Percentiles rank a stretch among this genome's conserved stretches.
These are phyloP conservation scores for Ananas comosus DNA, from an alignment of 176 grass and related monocot species.

Conservation along the genomic window DNA sequence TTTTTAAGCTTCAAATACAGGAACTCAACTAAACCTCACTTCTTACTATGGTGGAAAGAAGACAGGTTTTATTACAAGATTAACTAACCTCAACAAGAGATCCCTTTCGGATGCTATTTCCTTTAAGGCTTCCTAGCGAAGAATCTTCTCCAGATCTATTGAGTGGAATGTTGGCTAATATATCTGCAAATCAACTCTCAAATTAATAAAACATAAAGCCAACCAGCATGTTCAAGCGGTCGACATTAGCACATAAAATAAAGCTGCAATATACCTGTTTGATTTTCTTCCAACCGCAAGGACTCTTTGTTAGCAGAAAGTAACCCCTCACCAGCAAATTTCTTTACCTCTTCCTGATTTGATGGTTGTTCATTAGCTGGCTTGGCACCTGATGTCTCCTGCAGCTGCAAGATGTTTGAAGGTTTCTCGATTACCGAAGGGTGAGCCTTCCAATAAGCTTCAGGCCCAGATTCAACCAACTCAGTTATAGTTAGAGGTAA, in stretches of 20 bases:
- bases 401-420: constrained; percentile 7
- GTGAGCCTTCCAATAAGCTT: constrained; percentile 67
- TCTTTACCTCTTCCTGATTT: constrained; percentile 21
- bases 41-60: background rate
- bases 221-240: background rate
- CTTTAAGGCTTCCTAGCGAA: constrained; percentile 27
- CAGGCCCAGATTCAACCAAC: constrained; percentile 66
- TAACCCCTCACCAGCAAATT: constrained; percentile 3
- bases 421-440: constrained; percentile 31
- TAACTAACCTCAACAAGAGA: constrained; percentile 68
- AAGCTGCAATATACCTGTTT: background rate
- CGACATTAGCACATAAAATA: background rate
- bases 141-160: constrained; percentile 31
- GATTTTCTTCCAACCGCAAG: background rate
- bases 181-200: constrained; percentile 39
- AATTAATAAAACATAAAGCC: constrained; percentile 9
- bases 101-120: constrained; percentile 67
- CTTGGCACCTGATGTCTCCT: constrained; percentile 22
- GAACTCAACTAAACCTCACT: background rate
- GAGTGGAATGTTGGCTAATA: constrained; percentile 7
- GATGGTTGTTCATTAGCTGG: constrained; percentile 30
- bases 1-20: background rate
- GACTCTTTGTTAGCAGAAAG: constrained; percentile 29
- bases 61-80: constrained; percentile 1
- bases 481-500: constrained; percentile 75